Percentiles rank a stretch among this genome's conserved stretches.
Evolutionary conservation across 108 stramenopile genomes (phyloP).

Genomic region (Mediolabrus comicus): DNA sequence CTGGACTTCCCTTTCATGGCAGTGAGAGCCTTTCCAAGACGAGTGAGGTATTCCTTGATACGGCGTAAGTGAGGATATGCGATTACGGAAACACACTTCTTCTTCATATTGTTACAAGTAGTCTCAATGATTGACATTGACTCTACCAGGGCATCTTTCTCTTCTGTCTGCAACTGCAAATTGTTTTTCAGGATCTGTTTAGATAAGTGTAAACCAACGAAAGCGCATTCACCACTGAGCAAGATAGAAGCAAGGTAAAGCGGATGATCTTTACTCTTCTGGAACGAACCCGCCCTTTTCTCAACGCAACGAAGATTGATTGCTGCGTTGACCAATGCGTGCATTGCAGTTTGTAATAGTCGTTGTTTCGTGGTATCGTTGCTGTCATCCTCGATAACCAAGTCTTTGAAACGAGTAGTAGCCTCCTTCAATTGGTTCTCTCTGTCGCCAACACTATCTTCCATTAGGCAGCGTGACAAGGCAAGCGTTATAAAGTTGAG

Average conservation of each 20-base stretch:
- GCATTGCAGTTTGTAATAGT: slow-evolving; percentile 15
- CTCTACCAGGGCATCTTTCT: slow-evolving; percentile 28
- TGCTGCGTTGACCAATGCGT: slow-evolving; percentile 24
- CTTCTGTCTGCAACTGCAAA: slow-evolving; percentile 3
- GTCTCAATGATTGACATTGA: slow-evolving; percentile 34
- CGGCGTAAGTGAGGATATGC: slow-evolving; percentile 43
- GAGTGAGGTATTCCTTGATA: slow-evolving; percentile 36
- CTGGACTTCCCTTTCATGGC: slow-evolving; percentile 30
- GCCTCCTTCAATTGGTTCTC: not conserved
- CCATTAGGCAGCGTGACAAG: not conserved
- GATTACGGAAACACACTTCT: slow-evolving; percentile 35
- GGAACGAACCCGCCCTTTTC: slow-evolving; percentile 7
- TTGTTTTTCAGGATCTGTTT: not conserved
- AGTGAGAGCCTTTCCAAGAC: slow-evolving; percentile 17
- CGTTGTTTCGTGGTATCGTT: not conserved
- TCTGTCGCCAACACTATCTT: not conserved
- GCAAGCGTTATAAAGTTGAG: slow-evolving; percentile 8
- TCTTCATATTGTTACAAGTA: slow-evolving; percentile 23
- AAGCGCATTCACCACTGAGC: slow-evolving; percentile 37
- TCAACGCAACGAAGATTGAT: slow-evolving; percentile 35
- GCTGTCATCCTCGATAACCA: not conserved
- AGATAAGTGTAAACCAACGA: slow-evolving; percentile 6
- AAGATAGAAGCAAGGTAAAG: slow-evolving; percentile 28
- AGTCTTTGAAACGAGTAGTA: not conserved
- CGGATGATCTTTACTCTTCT: slow-evolving; percentile 18